Conservation (phyloP, 2,329 filamentous ascomycete genomes). For the Fusarium bactridioides region DNA sequence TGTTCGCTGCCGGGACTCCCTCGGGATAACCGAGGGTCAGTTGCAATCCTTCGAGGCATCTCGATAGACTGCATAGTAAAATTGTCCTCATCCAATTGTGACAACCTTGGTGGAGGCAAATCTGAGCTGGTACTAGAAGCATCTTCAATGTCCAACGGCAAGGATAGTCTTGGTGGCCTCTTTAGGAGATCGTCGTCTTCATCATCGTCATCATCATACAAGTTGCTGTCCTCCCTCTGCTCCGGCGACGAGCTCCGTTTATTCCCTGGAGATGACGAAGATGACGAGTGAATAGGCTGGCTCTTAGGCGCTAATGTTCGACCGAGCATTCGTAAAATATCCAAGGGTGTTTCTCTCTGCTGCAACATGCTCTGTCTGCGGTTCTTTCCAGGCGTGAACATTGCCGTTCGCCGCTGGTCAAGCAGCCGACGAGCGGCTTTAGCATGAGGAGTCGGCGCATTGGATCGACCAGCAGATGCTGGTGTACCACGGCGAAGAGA, state of each 20-base stretch:
- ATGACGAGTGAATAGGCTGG: slow-evolving; percentile 55
- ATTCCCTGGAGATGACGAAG: slow-evolving; percentile 51
- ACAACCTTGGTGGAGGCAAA: slow-evolving; percentile 61
- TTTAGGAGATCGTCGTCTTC: slow-evolving; percentile 57
- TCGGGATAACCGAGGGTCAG: slow-evolving; percentile 56
- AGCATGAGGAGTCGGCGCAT: slow-evolving; percentile 66
- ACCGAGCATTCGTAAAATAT: slow-evolving; percentile 62
- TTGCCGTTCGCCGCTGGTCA: slow-evolving; percentile 64
- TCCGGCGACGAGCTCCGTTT: slow-evolving; percentile 42
- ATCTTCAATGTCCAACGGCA: slow-evolving; percentile 60
- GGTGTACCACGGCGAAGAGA: slow-evolving; percentile 53
- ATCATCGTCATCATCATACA: slow-evolving; percentile 59
- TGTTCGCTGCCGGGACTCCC: slow-evolving; percentile 62
- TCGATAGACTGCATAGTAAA: slow-evolving; percentile 68
- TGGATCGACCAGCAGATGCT: slow-evolving; percentile 54
- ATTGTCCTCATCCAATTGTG: slow-evolving; percentile 66
- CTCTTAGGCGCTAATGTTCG: slow-evolving; percentile 60
- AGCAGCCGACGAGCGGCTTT: slow-evolving; percentile 67
- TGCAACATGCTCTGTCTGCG: slow-evolving; percentile 65
- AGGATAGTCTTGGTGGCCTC: slow-evolving; percentile 60
- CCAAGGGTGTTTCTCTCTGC: slow-evolving; percentile 64
- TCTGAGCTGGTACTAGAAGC: slow-evolving; percentile 63
- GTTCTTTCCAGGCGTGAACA: slow-evolving; percentile 67
- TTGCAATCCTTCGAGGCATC: slow-evolving; percentile 61
- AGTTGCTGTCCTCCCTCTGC: slow-evolving; percentile 53